phyloP scores from a whole-genome alignment of 257 asterid species.

The Thymus mandschuricus region DNA sequence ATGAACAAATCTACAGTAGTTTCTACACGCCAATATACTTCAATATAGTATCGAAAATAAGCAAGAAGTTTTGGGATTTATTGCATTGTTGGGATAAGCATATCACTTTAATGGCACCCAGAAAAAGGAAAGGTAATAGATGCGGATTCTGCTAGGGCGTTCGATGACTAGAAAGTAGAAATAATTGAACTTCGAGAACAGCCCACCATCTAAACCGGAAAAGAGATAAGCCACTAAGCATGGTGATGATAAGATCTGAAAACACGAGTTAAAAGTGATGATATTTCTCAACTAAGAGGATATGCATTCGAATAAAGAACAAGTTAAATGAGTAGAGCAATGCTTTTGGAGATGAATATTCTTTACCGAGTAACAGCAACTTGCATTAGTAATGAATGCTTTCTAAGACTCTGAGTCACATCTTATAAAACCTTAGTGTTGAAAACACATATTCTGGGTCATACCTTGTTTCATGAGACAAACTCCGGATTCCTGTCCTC shows the following conservation, averaged over 20 bases:
- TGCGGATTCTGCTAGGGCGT: constrained; percentile 46
- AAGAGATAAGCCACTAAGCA: constrained; percentile 6
- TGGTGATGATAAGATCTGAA: not conserved
- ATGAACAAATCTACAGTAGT: not conserved
- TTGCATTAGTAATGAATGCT: constrained; percentile 4
- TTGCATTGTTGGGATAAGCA: not conserved
- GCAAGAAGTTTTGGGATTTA: not conserved
- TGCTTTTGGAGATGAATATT: constrained; percentile 25
- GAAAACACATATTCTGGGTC: not conserved
- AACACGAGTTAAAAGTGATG: not conserved
- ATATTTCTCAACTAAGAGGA: not conserved
- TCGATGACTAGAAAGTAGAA: constrained; percentile 50
- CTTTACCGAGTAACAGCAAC: constrained; percentile 19
- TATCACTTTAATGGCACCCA: not conserved
- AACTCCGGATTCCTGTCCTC: not conserved
- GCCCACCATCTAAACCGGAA: constrained; percentile 28
- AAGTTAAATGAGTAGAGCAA: not conserved
- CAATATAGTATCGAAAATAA: not conserved
- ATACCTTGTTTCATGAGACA: constrained; percentile 8
- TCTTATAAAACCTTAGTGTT: not conserved
- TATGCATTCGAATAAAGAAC: not conserved
- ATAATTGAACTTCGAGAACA: constrained; percentile 35
- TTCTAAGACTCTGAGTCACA: not conserved
- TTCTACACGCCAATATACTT: not conserved
- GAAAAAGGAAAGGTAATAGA: constrained; percentile 2